Base-by-base conservation (phyloP, 768 basidiomycete species). In the Mycena belliarum region DNA sequence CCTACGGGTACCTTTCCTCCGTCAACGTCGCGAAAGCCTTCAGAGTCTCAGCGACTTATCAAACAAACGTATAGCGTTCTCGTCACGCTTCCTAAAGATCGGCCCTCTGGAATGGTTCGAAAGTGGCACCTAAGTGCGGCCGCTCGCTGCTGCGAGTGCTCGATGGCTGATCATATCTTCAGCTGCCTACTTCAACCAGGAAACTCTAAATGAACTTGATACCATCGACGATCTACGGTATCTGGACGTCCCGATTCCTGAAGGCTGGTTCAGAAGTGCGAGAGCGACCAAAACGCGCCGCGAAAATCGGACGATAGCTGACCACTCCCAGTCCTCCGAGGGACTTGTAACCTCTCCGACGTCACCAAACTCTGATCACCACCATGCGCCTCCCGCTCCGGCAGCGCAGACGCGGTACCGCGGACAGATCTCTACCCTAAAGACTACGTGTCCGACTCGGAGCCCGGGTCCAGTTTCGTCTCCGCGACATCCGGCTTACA, bases 181-280 rank as follows among this genome's bases (percentile, higher is more conserved):
- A 93, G 91, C 91, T 59, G 90, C 91, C 45, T 93, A 93, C 77
- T 93, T 91, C 71, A 91, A 87, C 64, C 89, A 89, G 66, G 84
- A 84, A 66, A 87, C 81, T 54, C 75, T 92, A 57, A 87, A 89
- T 68, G 78, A 79, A 52, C 82, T 93, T 40, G 77, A 80, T 61
- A 91, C 88, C 35, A 83, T 92, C 48, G 89, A 91, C 69, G 81
- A 78, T 48, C 81, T 92, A 65, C 83, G 77, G 24, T 83, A 82
- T 48, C 77, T 91, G 40, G 83, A 88, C 69, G 73, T 86, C 20
- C 70, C 71, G 42, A 86, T 91, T 18, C 91, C 90, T 40, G 87
- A 88, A 32, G 88, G 88, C 18, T 85, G 86, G 79, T 93, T 91
- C 73, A 82, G 81, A 67, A 89, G 88, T 70, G 89, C 91, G 45